Conservation (phyloP, 1,284 basidiomycete species). For the Malassezia dermatis region DNA sequence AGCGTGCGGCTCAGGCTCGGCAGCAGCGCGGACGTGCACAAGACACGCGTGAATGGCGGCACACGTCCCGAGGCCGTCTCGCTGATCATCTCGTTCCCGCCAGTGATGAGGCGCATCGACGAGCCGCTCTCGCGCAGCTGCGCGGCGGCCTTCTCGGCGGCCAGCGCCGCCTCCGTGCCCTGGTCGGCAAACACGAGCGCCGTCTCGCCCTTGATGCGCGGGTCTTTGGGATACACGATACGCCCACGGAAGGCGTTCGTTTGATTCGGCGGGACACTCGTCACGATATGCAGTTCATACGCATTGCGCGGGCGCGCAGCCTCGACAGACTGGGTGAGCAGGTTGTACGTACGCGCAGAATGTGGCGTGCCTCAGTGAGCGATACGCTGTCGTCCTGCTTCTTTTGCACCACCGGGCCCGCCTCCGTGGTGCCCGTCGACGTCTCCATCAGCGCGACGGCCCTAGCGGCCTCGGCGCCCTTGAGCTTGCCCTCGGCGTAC, state of each 20-base stretch:
- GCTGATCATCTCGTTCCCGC: conserved; percentile 38
- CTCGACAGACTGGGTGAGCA: conserved; percentile 18
- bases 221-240: conserved; percentile 33
- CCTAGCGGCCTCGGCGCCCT: conserved; percentile 11
- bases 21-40: conserved; percentile 72
- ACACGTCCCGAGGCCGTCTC: conserved; percentile 35
- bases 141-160: conserved; percentile 18
- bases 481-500: conserved; percentile 10
- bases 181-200: conserved; percentile 45
- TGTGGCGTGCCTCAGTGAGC: conserved; percentile 9
- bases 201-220: conserved; percentile 36
- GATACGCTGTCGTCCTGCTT: conserved; percentile 2
- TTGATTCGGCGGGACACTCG: conserved; percentile 38
- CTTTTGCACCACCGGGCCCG: background rate
- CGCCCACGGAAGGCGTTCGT: conserved; percentile 44
- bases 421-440: background rate
- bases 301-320: conserved; percentile 32
- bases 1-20: conserved; percentile 60
- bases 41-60: conserved; percentile 58
- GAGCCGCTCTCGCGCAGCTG: conserved; percentile 11
- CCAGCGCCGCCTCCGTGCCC: conserved; percentile 29
- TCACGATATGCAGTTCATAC: conserved; percentile 44
- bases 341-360: conserved; percentile 8
- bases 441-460: conserved; percentile 10
- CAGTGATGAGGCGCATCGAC: conserved; percentile 24